Evolutionary conservation across 495 filamentous ascomycete genomes (phyloP).

Genomic region (Schizothecium vesticola): DNA sequence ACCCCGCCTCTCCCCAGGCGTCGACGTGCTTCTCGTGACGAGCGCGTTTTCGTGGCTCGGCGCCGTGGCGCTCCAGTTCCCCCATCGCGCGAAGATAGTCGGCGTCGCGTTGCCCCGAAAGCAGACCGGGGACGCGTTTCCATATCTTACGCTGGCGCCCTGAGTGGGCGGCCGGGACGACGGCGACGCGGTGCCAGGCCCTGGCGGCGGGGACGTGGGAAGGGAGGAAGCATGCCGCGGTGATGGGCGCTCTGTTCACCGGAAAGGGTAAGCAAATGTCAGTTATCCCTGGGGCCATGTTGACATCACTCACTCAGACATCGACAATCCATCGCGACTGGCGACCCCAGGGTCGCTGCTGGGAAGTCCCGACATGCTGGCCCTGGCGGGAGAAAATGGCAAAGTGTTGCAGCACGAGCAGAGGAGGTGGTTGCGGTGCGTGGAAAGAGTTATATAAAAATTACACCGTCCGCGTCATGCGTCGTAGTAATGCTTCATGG

Average conservation of each 20-base stretch:
- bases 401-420: neutral
- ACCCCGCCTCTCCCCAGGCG: constrained; percentile 18
- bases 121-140: constrained; percentile 27
- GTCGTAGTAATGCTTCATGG: neutral
- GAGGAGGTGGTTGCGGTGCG: neutral
- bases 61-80: constrained; percentile 25
- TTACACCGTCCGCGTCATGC: neutral
- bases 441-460: neutral
- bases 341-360: neutral
- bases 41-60: constrained; percentile 21
- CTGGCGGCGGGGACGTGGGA: constrained; percentile 14
- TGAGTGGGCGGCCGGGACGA: constrained; percentile 14
- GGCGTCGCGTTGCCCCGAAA: neutral
- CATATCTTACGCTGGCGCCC: constrained; percentile 25
- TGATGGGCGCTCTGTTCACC: constrained; percentile 16
- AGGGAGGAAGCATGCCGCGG: constrained; percentile 21
- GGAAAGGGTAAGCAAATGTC: constrained; percentile 2
- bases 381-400: neutral
- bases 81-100: constrained; percentile 12
- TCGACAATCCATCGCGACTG: neutral
- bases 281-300: neutral
- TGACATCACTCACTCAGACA: neutral
- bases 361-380: neutral
- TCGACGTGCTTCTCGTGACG: constrained; percentile 19
- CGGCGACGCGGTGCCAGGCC: constrained; percentile 30